These are phyloP conservation scores for Thymus mandschuricus DNA, from an alignment of 257 asterid genomes.

Conservation along the genomic window DNA sequence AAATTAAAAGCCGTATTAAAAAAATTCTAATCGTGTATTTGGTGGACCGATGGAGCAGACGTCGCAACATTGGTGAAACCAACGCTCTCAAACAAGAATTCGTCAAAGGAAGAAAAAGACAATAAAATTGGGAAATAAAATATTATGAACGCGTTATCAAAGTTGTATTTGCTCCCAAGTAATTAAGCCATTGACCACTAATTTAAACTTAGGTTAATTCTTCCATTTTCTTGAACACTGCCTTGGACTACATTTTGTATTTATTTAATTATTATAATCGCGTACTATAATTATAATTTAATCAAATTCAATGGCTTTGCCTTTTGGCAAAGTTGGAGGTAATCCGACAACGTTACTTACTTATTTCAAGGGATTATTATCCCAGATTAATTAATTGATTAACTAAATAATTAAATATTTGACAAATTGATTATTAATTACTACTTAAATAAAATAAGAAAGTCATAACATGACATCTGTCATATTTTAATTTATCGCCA, in stretches of 20 bases:
- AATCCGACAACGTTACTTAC: neutral
- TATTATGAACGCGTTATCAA: neutral
- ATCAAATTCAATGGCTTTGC: conserved; percentile 2
- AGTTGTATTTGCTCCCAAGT: conserved; percentile 4
- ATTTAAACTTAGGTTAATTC: neutral
- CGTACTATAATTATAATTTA: neutral
- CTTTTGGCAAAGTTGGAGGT: neutral
- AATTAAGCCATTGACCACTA: neutral
- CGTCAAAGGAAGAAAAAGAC: neutral
- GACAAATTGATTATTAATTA: no score
- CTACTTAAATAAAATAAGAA: no score
- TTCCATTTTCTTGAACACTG: conserved; percentile 14
- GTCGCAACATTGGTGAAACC: conserved; percentile 15
- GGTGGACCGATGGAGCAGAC: neutral
- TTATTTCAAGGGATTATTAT: neutral
- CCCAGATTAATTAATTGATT: neutral
- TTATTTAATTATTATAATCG: neutral
- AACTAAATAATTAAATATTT: no score
- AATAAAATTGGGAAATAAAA: neutral
- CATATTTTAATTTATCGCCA: no score
- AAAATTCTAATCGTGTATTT: no score
- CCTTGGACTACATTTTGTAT: conserved; percentile 24
- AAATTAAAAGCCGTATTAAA: no score
- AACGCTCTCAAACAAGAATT: neutral
- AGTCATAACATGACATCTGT: no score